Evolutionary conservation across 192 early-diverging fungal species (phyloP).

Genomic region (Backusella morwellensis): DNA sequence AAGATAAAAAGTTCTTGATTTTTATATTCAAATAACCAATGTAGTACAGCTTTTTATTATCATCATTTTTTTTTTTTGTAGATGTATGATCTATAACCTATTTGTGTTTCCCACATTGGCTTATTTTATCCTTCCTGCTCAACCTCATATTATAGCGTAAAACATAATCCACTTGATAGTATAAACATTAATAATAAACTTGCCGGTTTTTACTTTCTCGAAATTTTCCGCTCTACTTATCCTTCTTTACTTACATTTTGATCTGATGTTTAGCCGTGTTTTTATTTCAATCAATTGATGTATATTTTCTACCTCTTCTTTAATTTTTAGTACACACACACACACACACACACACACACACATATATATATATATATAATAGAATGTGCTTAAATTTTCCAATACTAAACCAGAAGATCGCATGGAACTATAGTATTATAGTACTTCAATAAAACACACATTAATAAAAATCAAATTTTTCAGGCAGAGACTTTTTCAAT

Average conservation of each 20-base stretch:
- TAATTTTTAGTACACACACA: neutral
- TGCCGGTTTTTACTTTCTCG: neutral
- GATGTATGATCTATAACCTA: neutral
- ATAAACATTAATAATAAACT: neutral
- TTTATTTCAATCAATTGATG: neutral
- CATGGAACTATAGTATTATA: too few relatives aligned
- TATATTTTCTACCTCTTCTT: neutral
- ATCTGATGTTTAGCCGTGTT: neutral
- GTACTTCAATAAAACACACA: too few relatives aligned
- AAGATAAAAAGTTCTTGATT: neutral
- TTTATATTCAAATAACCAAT: neutral
- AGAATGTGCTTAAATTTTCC: neutral
- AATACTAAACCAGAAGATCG: neutral
- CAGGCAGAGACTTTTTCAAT: neutral
- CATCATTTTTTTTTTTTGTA: neutral
- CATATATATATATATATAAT: neutral
- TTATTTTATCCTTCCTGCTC: neutral
- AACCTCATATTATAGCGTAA: neutral
- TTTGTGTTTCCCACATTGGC: neutral
- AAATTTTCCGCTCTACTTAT: neutral
- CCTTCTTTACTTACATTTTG: neutral
- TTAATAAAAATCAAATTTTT: neutral
- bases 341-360: too few relatives aligned
- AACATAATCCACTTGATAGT: neutral
- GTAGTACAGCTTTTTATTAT: neutral